Conservation (phyloP, 139 green algal species). For the Trebouxia sp. region DNA sequence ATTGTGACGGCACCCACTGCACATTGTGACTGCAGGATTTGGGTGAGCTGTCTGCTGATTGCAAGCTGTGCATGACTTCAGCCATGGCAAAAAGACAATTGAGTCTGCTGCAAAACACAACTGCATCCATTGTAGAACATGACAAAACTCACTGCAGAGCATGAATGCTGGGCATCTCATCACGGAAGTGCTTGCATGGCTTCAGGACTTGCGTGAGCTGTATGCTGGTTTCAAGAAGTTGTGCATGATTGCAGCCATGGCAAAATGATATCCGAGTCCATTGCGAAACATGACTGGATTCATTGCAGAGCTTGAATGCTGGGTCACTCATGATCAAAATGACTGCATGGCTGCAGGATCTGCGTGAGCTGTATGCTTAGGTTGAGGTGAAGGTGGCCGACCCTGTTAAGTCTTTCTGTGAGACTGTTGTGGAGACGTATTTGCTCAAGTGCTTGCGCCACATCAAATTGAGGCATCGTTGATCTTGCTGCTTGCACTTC, state of each 20-base stretch:
- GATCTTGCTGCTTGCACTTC: not conserved
- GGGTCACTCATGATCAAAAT: not conserved
- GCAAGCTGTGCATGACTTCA: too few species aligned
- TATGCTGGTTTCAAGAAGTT: not conserved
- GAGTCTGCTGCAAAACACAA: too few species aligned
- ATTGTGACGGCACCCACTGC: not conserved
- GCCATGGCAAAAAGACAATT: too few species aligned
- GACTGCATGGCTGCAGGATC: not conserved
- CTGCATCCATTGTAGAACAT: too few species aligned
- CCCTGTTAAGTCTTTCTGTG: constrained; percentile 90
- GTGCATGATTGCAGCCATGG: not conserved
- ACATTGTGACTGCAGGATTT: not conserved
- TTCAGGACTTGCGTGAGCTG: not conserved
- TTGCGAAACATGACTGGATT: too few species aligned
- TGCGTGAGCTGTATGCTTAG: constrained; percentile 78
- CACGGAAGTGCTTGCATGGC: too few species aligned
- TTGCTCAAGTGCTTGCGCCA: constrained; percentile 97
- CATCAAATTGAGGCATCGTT: too few species aligned
- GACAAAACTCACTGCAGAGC: too few species aligned
- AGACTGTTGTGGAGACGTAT: constrained; percentile 96
- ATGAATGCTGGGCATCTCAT: too few species aligned
- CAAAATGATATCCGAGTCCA: not conserved
- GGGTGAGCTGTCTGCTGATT: too few species aligned
- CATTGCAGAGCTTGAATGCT: too few species aligned
- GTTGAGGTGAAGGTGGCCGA: constrained; percentile 97